A percentile compares a stretch with the other conserved stretches of the same genome.
Evolutionary conservation across 192 early-diverging fungal species (phyloP).

Genomic region (Thamnidium elegans): DNA sequence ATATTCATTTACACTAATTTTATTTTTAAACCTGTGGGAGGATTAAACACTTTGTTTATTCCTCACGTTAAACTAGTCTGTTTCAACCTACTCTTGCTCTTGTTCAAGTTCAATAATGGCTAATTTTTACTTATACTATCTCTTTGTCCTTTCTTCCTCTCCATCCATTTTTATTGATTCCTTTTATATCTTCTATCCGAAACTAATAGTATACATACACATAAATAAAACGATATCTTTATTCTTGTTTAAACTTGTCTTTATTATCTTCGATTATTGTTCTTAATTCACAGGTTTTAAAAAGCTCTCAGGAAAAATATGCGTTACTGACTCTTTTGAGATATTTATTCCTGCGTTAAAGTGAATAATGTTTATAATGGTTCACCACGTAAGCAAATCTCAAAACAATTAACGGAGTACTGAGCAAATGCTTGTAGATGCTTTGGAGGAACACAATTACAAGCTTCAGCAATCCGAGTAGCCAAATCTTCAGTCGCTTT

Average conservation of each 20-base stretch:
- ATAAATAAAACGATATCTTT: too few relatives aligned
- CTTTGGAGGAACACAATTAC: not conserved
- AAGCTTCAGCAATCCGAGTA: constrained; percentile 3
- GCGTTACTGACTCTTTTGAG: too few relatives aligned
- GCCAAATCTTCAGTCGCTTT: not conserved
- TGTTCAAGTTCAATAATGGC: not conserved
- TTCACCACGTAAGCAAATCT: not conserved
- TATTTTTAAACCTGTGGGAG: constrained; percentile 1
- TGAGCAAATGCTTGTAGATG: not conserved
- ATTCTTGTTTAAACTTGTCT: too few relatives aligned
- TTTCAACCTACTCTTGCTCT: constrained; percentile 1
- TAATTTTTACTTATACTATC: too few relatives aligned
- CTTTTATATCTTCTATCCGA: too few relatives aligned
- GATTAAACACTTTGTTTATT: constrained; percentile 1
- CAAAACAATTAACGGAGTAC: not conserved
- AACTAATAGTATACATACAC: too few relatives aligned
- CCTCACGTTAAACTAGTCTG: constrained; percentile 1
- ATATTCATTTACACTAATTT: not conserved
- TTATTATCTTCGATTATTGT: too few relatives aligned
- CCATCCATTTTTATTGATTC: too few relatives aligned
- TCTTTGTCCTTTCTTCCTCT: too few relatives aligned
- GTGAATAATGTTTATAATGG: not conserved
- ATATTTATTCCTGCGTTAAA: too few relatives aligned
- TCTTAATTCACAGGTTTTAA: too few relatives aligned
- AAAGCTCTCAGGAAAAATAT: too few relatives aligned